These are phyloP conservation scores for Aspergillus haitiensis DNA, from an alignment of 495 filamentous ascomycete genomes.

Conservation along the genomic window DNA sequence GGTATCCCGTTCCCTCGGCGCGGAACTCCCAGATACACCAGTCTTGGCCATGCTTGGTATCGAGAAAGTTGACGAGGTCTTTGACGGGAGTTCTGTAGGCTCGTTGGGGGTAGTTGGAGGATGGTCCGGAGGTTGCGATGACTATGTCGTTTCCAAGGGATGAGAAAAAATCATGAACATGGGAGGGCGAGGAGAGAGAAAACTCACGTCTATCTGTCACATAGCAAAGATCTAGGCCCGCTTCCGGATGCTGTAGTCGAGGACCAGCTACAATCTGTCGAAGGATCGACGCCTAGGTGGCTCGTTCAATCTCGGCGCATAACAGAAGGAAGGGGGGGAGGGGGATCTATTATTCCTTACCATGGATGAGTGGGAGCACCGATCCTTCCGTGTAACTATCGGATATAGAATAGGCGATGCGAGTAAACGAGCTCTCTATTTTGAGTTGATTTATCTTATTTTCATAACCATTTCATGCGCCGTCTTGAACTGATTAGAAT, in stretches of 20 bases:
- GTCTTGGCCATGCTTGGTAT: constrained; percentile 72
- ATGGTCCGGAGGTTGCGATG: constrained; percentile 80
- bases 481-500: no score
- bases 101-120: constrained; percentile 79
- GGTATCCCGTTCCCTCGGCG: constrained; percentile 93
- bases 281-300: constrained; percentile 60
- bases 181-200: background rate
- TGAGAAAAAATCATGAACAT: constrained; percentile 1
- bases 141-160: constrained; percentile 36
- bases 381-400: background rate
- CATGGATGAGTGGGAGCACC: background rate
- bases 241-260: constrained; percentile 76
- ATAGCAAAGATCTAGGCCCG: constrained; percentile 92
- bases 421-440: background rate
- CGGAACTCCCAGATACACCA: constrained; percentile 98
- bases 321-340: constrained; percentile 2
- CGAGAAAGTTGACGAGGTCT: constrained; percentile 79
- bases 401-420: no score
- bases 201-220: constrained; percentile 71
- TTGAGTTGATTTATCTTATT: no score
- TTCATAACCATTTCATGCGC: background rate
- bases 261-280: constrained; percentile 79
- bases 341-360: background rate
- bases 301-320: constrained; percentile 25
- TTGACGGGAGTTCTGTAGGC: constrained; percentile 93